phyloP scores from a whole-genome alignment of 257 asterid genomes.

The Capsicum chinense region DNA sequence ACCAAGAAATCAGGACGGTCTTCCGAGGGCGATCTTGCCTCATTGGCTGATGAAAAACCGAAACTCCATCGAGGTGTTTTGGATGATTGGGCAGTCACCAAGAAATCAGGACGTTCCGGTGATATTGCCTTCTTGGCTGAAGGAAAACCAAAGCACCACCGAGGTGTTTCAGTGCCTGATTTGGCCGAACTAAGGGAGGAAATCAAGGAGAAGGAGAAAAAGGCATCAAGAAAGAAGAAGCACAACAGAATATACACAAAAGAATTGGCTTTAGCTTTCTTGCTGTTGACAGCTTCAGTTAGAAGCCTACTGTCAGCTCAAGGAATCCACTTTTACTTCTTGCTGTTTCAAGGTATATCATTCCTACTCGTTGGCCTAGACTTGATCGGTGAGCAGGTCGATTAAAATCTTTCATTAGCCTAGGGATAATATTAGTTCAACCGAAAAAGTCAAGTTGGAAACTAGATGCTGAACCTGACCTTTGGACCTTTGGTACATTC shows the following conservation, averaged over 20 bases:
- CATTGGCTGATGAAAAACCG: slow-evolving; percentile 55
- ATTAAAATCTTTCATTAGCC: slow-evolving; percentile 21
- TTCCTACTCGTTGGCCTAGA: slow-evolving; percentile 89
- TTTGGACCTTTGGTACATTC: slow-evolving; percentile 28
- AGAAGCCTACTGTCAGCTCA: slow-evolving; percentile 92
- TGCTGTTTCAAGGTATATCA: slow-evolving; percentile 90
- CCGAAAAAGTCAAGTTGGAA: slow-evolving; percentile 24
- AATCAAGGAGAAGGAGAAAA: slow-evolving; percentile 47
- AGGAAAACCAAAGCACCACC: slow-evolving; percentile 54
- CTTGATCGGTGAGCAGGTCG: slow-evolving; percentile 92
- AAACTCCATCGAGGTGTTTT: slow-evolving; percentile 64
- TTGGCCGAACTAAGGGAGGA: slow-evolving; percentile 65
- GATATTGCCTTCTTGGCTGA: slow-evolving; percentile 61
- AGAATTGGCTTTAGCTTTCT: slow-evolving; percentile 79
- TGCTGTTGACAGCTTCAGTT: slow-evolving; percentile 80
- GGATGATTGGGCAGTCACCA: slow-evolving; percentile 45
- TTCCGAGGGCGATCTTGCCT: slow-evolving; percentile 75
- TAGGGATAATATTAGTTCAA: slow-evolving; percentile 21
- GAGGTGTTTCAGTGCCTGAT: slow-evolving; percentile 71
- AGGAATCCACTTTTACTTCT: slow-evolving; percentile 90
- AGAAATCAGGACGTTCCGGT: slow-evolving; percentile 79
- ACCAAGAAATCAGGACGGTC: slow-evolving; percentile 90
- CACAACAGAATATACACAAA: slow-evolving; percentile 82
- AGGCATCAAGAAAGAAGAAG: slow-evolving; percentile 58
- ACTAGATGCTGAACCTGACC: slow-evolving; percentile 28